Base-by-base conservation (phyloP, 2,329 filamentous ascomycete genomes). In the Erysiphe pisi region DNA sequence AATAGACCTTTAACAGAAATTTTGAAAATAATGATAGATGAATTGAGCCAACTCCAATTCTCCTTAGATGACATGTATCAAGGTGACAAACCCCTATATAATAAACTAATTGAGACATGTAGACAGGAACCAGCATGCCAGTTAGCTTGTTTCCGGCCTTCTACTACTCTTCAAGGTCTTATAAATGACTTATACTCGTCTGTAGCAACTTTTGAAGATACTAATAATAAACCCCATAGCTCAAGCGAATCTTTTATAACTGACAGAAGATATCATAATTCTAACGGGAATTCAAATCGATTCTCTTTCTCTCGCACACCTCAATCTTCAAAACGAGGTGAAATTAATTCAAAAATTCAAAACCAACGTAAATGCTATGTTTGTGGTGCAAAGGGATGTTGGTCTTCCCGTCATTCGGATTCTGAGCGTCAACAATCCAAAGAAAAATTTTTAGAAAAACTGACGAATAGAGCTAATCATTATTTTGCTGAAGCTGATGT, bases 241-340 rank as follows among this genome's bases (percentile, higher is more conserved):
- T 16, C 61, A 68, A 68, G 28, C 9, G 52, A 58, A 58, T 2
- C 7, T 2, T 31, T 68, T 16, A n/a, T 68, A n/a, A 31, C 28
- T n/a, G 61, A 65, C 12, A 65, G 61, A 65, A 20, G 61, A 65
- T 65, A 65, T 28, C 25, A 65, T 65, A 65, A n/a, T n/a, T n/a
- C 6, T 6, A 6, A 36, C 31, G 31, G 31, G 1, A 36, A 6
- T 6, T 36, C 31, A 36, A 36, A 36, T 6, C 31, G 31, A 36
- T 36, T 36, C 6, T 36, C 31, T 36, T 36, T 36, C 31, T 36
- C 31, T 36, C 31, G 31, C 31, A 36, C 31, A 36, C 6, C 6
- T 6, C 31, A 1, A 36, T 36, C 31, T 36, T 36, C 31, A 36
- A 36, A 36, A 36, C 31, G 31, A 36, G 31, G 31, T 36, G 31